Conservation (phyloP, 140 eudicot species). For the Senecio squalidus region DNA sequence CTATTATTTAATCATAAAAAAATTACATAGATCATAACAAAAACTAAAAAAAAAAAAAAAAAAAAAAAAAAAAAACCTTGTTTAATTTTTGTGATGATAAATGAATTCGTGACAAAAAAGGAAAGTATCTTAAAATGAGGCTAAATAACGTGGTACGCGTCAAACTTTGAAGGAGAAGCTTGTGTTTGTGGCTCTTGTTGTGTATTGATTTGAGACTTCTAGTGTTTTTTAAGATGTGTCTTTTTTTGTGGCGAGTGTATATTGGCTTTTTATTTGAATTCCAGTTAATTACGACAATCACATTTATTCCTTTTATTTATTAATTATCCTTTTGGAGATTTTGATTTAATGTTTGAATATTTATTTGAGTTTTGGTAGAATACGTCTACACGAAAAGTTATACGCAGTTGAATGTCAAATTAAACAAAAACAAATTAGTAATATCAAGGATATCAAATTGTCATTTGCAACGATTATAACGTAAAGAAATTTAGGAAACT, state of each 20-base stretch:
- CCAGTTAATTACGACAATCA: background rate
- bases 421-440: no score
- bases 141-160: slow-evolving; percentile 26
- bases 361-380: no score
- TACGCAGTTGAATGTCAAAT: no score
- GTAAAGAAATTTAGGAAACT: no score
- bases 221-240: slow-evolving; percentile 18
- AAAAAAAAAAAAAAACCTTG: background rate
- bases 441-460: no score
- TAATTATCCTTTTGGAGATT: background rate
- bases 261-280: slow-evolving; percentile 1
- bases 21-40: no score
- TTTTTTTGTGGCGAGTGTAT: slow-evolving; percentile 10
- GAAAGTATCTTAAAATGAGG: slow-evolving; percentile 23
- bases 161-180: slow-evolving; percentile 20
- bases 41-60: no score
- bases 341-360: background rate
- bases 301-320: background rate
- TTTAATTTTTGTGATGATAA: background rate
- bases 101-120: background rate
- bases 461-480: no score
- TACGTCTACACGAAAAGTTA: no score
- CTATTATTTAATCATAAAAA: no score
- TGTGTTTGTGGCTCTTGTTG: slow-evolving; percentile 19
- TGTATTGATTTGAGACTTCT: slow-evolving; percentile 17